phyloP scores from a whole-genome alignment of 352 stramenopile species.

The Plasmopara viticola region DNA sequence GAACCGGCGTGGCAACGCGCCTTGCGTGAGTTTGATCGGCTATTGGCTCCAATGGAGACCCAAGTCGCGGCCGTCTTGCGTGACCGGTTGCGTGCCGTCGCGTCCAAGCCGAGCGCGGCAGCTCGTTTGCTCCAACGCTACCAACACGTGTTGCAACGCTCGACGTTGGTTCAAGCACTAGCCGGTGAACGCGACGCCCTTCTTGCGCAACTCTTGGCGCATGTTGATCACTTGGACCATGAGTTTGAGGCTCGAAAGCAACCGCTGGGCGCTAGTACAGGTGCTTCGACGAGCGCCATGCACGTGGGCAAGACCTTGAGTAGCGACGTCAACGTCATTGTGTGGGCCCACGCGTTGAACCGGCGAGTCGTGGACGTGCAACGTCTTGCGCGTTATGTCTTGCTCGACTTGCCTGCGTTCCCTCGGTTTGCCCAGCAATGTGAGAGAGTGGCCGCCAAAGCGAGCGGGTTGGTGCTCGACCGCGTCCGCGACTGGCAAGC shows the following conservation, averaged over 20 bases:
- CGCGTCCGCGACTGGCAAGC: constrained; percentile 86
- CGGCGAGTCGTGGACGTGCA: constrained; percentile 54
- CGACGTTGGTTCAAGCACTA: constrained; percentile 70
- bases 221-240: constrained; percentile 84
- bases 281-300: constrained; percentile 19
- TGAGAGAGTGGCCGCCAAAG: constrained; percentile 44
- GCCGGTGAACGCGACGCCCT: constrained; percentile 82
- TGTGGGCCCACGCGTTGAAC: constrained; percentile 75
- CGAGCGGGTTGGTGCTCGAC: constrained; percentile 63
- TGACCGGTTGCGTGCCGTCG: constrained; percentile 58
- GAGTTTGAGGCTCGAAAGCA: constrained; percentile 70
- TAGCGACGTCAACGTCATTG: constrained; percentile 74
- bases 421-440: constrained; percentile 42
- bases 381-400: constrained; percentile 40
- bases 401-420: constrained; percentile 64
- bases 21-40: constrained; percentile 70
- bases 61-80: constrained; percentile 79
- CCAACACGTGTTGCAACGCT: constrained; percentile 68
- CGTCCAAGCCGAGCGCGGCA: constrained; percentile 49
- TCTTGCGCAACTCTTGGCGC: constrained; percentile 74
- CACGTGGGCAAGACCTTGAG: constrained; percentile 82
- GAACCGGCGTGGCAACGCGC: constrained; percentile 69
- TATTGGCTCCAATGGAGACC: constrained; percentile 74
- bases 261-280: constrained; percentile 16
- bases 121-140: constrained; percentile 86